A percentile compares a stretch with the other conserved stretches of the same genome.
Conservation (phyloP, 1,284 basidiomycete species). For the Rhodofomes roseus region DNA sequence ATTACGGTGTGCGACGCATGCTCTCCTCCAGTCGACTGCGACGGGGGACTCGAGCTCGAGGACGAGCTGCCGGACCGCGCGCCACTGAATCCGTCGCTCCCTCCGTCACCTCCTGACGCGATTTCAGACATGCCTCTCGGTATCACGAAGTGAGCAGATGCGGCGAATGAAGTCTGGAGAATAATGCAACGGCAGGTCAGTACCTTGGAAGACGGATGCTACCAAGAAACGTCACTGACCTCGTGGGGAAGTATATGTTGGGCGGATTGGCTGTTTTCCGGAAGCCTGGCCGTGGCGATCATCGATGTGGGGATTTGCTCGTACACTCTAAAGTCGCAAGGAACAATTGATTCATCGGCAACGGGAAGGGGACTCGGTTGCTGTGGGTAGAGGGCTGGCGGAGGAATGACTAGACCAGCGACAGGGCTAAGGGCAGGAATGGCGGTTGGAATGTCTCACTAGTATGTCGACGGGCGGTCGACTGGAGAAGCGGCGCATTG, state of each 20-base stretch:
- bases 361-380: background rate
- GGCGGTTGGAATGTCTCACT: background rate
- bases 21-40: background rate
- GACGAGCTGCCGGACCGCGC: background rate
- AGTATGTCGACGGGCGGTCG: background rate
- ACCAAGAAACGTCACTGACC: background rate
- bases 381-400: background rate
- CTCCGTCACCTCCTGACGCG: background rate
- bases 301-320: background rate
- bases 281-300: background rate
- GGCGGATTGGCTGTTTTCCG: background rate
- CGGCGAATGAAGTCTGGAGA: background rate
- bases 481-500: background rate
- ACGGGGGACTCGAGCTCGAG: background rate
- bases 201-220: background rate
- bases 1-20: background rate
- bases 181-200: background rate
- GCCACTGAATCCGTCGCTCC: background rate
- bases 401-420: background rate
- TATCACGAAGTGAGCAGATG: background rate
- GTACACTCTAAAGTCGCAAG: background rate
- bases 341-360: background rate
- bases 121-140: background rate
- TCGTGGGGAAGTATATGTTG: background rate
- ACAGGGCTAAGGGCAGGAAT: background rate